Evolutionary conservation across 345 rosid species (phyloP).

Genomic region (Pelargonium nanum): DNA sequence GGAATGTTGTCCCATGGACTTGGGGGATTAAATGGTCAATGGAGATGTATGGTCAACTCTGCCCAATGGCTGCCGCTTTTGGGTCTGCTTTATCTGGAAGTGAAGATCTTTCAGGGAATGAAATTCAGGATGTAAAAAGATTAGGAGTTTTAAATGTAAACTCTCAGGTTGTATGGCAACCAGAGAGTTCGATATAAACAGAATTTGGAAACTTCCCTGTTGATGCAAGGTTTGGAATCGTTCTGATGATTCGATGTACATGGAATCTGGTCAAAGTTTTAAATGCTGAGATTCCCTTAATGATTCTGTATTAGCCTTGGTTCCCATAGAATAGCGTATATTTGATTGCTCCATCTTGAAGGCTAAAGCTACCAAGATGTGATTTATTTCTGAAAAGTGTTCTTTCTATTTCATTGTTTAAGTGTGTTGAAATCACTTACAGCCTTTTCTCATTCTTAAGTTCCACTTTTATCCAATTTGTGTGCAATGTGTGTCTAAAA

Average conservation of each 20-base stretch:
- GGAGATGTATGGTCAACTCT: not conserved
- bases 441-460: too few species aligned
- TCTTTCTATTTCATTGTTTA: not conserved
- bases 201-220: not conserved
- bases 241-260: too few species aligned
- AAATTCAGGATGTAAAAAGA: not conserved
- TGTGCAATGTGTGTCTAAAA: not conserved
- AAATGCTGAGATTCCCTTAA: not conserved
- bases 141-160: not conserved
- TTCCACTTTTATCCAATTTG: not conserved
- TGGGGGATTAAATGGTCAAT: not conserved
- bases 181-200: too few species aligned
- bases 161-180: not conserved
- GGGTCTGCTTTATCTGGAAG: not conserved
- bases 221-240: not conserved
- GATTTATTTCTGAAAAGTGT: not conserved
- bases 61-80: not conserved
- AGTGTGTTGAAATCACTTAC: not conserved
- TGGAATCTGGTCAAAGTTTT: not conserved
- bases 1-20: not conserved
- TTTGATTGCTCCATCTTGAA: too few species aligned
- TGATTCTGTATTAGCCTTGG: too few species aligned
- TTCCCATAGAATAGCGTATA: not conserved
- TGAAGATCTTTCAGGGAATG: not conserved
- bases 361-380: not conserved